Conservation (phyloP, 805 yeast species). For the Monosporozyma solicola region DNA sequence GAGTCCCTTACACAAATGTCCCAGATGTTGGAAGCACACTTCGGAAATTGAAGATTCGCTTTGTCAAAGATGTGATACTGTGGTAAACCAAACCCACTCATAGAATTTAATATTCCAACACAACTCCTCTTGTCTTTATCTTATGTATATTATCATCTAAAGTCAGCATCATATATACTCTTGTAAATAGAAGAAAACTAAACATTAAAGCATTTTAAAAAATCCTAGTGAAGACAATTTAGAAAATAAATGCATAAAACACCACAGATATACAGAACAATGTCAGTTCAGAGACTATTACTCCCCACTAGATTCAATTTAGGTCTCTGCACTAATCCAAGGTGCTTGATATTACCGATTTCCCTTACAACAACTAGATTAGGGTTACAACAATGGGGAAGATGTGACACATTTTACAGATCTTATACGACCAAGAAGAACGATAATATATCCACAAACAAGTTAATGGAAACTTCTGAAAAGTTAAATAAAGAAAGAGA, state of each 20-base stretch:
- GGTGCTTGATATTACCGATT: background rate
- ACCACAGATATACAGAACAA: background rate
- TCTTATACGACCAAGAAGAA: background rate
- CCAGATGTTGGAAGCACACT: conserved; percentile 87
- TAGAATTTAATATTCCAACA: conserved; percentile 5
- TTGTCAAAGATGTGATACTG: conserved; percentile 58
- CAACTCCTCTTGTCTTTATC: conserved; percentile 1
- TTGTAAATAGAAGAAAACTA: background rate
- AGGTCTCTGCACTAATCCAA: background rate
- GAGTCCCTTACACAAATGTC: conserved; percentile 53
- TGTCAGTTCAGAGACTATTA: background rate
- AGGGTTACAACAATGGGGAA: background rate
- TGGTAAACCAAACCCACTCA: background rate
- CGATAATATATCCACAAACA: background rate
- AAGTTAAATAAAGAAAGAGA: background rate
- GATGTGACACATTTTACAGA: background rate
- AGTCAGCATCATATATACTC: background rate
- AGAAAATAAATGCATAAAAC: background rate
- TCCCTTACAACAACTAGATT: background rate
- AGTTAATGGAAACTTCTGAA: background rate
- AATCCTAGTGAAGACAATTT: background rate
- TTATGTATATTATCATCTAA: background rate
- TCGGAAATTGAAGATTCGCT: conserved; percentile 43
- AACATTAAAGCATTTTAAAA: background rate
- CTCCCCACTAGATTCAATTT: background rate